phyloP scores from a whole-genome alignment of 345 rosid species.

The Murraya paniculata region DNA sequence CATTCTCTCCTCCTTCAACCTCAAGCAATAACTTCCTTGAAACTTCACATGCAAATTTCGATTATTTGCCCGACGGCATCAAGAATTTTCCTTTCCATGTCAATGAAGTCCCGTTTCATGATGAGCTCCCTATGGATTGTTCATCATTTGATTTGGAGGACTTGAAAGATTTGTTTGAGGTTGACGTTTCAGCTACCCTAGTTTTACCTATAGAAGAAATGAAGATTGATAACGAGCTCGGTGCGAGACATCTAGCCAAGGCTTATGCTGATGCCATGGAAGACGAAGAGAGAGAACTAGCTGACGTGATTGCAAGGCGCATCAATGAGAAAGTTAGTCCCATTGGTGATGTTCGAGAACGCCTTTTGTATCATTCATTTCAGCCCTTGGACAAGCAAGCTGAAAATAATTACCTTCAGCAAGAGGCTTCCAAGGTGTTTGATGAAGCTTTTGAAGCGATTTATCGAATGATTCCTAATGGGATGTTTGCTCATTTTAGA shows the following conservation, averaged over 20 bases:
- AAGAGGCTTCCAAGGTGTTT: slow-evolving; percentile 16
- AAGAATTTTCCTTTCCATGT: neutral
- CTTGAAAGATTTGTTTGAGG: slow-evolving; percentile 5
- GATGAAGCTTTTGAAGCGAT: slow-evolving; percentile 20
- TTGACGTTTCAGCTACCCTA: neutral
- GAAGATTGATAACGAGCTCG: neutral
- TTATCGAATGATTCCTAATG: slow-evolving; percentile 46
- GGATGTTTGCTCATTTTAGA: slow-evolving; percentile 49
- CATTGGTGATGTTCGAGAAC: slow-evolving; percentile 5
- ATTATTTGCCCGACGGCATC: neutral
- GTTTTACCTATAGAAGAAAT: slow-evolving; percentile 11
- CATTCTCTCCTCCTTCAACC: neutral
- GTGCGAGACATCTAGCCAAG: slow-evolving; percentile 8
- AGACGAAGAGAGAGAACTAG: slow-evolving; percentile 13
- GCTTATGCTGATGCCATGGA: slow-evolving; percentile 24
- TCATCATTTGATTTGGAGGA: slow-evolving; percentile 9
- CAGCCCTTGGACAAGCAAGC: slow-evolving; percentile 10
- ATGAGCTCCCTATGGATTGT: neutral
- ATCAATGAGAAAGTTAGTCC: slow-evolving; percentile 23
- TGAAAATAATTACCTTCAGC: slow-evolving; percentile 9
- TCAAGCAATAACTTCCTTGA: neutral
- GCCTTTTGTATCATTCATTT: slow-evolving; percentile 21
- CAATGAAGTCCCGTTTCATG: neutral
- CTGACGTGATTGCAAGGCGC: slow-evolving; percentile 18
- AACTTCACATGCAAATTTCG: neutral